Evolutionary conservation across 2,329 filamentous ascomycete genomes (phyloP).

Genomic region (Diaporthe destruens): DNA sequence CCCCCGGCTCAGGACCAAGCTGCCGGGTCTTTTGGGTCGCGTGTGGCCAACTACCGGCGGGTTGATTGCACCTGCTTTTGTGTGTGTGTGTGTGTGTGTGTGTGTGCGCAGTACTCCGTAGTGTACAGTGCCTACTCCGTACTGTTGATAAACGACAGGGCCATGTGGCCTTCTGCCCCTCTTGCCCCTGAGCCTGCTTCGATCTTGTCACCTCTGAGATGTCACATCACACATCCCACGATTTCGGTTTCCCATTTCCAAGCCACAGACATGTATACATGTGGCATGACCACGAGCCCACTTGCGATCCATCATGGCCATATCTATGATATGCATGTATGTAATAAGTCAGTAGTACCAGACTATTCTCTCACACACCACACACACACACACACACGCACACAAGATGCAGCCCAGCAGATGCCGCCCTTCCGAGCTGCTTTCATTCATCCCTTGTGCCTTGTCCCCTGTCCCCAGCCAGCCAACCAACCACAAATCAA

Average conservation of each 20-base stretch:
- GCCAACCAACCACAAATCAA: constrained; percentile 1
- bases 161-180: neutral
- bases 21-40: constrained; percentile 14
- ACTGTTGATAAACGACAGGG: neutral
- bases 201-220: constrained; percentile 24
- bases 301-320: neutral
- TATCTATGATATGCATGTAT: neutral
- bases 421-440: constrained; percentile 6
- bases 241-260: neutral
- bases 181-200: neutral
- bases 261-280: neutral
- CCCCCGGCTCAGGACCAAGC: constrained; percentile 31
- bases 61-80: neutral
- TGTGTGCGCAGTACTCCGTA: too few relatives aligned
- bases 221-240: neutral
- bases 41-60: neutral
- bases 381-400: neutral
- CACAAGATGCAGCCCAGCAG: neutral
- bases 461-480: neutral
- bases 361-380: too few relatives aligned
- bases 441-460: neutral
- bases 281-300: neutral
- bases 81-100: too few relatives aligned
- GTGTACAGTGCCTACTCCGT: too few relatives aligned
- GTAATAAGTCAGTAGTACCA: neutral